Evolutionary conservation across 768 basidiomycete species (phyloP), one percentile per base, ranked within the genome.

Genomic region (Leccinum imitatum): DNA sequence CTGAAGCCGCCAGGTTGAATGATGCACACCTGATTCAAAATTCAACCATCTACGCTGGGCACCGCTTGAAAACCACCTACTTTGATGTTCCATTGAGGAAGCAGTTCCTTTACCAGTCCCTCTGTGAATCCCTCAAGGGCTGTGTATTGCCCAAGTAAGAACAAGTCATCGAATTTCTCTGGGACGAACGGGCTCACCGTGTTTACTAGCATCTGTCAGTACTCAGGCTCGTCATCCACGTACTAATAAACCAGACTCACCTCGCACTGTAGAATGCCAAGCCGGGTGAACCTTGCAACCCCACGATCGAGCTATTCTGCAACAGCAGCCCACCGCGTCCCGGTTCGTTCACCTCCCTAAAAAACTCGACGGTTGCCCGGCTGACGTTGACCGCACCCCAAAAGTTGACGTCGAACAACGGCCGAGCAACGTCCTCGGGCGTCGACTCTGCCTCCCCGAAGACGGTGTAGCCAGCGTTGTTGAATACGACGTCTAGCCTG

Each of bases 341-440:
- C 1, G 76, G 76, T 46, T 63, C 70, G 57, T 78, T 78, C 23
- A 65, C 69, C 33, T 75, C 70, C 7, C 76, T 66, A 56, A 80
- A 76, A 52, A 70, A 69, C 41, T 58, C 50, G 46, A 76, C 47
- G 7, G 69, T 63, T n/a, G 70, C 65, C 41, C 48, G 63, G 31
- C 63, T 66, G 15, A 77, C 71, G 30, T 69, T 67, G 7, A 66
- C 64, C 1, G 65, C 67, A 2, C 70, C 67, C 72, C 67, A 71
- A 39, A 71, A 66, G 35, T 75, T 73, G 3, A 69, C 67, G 0
- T 73, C 67, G 14, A 73, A 72, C 62, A 69, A 11, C 0, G 50
- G 59, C 1, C 58, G 59, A 6, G 72, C 74, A 0, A 17, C 27
- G 3, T 65, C 65, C 25, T 65, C 58, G 25, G 61, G 64, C 1